These are phyloP conservation scores for Cenchrus fungigraminus DNA, from an alignment of 176 grass and related monocot genomes.

Conservation along the genomic window DNA sequence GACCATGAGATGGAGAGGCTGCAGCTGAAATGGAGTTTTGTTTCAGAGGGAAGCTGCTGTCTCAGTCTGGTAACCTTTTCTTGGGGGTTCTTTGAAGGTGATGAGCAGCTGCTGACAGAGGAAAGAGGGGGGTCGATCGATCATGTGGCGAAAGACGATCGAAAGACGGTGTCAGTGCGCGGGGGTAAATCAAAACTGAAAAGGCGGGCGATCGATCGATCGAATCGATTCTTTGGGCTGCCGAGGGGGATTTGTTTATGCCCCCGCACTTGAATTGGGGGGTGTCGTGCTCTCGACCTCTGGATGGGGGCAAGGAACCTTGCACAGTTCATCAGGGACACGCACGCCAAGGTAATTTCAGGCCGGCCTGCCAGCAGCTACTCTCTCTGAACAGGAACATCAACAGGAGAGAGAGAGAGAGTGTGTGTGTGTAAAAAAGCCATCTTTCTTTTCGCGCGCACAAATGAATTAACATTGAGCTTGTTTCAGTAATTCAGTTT, in stretches of 20 bases:
- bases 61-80: conserved; percentile 17
- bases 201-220: neutral
- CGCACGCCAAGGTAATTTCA: conserved; percentile 45
- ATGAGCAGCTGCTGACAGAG: neutral
- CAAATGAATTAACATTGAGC: no score
- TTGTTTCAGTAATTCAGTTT: no score
- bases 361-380: neutral
- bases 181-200: conserved; percentile 23
- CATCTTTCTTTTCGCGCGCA: neutral
- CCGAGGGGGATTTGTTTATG: conserved; percentile 53
- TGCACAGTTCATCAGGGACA: neutral
- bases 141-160: conserved; percentile 48
- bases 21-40: neutral
- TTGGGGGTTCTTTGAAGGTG: neutral
- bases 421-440: neutral
- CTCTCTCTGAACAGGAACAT: neutral
- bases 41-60: conserved; percentile 36
- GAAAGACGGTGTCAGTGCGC: conserved; percentile 26
- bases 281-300: conserved; percentile 21
- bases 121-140: conserved; percentile 11
- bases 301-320: conserved; percentile 39
- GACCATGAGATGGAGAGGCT: neutral
- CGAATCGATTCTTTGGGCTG: conserved; percentile 71
- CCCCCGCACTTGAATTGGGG: neutral
- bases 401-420: neutral